These are phyloP conservation scores for Beauveria sp. DNA, from an alignment of 2,329 filamentous ascomycete genomes.

Conservation along the genomic window DNA sequence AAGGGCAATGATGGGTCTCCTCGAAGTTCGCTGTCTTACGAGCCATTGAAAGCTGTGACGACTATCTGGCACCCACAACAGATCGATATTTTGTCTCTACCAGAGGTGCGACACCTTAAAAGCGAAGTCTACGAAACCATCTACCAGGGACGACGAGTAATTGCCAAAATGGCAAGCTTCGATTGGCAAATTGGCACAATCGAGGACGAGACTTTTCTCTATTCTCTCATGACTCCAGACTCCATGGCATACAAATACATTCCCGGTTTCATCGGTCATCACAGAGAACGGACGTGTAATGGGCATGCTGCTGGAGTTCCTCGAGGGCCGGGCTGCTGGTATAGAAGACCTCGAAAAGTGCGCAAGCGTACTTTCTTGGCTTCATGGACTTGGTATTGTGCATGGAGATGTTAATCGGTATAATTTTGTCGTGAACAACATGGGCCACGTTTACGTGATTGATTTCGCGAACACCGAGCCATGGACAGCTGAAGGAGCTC, in stretches of 20 bases:
- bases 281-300: conserved; percentile 27
- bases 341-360: conserved; percentile 21
- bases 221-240: not conserved
- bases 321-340: conserved; percentile 23
- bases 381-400: conserved; percentile 22
- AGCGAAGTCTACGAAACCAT: no score
- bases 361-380: conserved; percentile 18
- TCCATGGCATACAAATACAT: conserved; percentile 18
- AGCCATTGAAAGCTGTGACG: no score
- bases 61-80: no score
- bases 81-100: no score
- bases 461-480: no score
- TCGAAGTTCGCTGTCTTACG: no score
- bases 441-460: no score
- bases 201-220: conserved; percentile 20
- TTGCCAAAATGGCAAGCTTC: conserved; percentile 24
- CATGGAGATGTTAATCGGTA: conserved; percentile 31
- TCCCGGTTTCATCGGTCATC: conserved; percentile 27
- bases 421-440: conserved; percentile 24
- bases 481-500: no score
- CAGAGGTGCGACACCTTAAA: no score
- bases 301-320: conserved; percentile 27
- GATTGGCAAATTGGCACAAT: conserved; percentile 25
- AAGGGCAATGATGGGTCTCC: no score
- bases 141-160: not conserved